These are phyloP conservation scores for Nicotiana sylvestris DNA, from an alignment of 257 asterid genomes.

Conservation along the genomic window DNA sequence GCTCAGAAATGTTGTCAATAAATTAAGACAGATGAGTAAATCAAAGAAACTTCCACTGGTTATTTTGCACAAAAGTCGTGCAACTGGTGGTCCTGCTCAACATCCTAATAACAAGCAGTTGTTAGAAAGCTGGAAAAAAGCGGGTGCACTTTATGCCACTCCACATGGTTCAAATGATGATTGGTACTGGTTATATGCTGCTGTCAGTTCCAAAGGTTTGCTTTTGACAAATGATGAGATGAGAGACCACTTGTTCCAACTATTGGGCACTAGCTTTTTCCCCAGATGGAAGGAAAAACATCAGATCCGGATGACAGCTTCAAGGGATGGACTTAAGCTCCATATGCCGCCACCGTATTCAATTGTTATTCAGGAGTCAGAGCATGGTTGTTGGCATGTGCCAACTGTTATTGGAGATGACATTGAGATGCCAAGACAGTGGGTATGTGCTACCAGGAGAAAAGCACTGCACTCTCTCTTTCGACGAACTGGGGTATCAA, in stretches of 20 bases:
- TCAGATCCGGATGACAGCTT: conserved; percentile 65
- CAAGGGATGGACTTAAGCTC: conserved; percentile 36
- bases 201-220: conserved; percentile 78
- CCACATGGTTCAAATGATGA: conserved; percentile 92
- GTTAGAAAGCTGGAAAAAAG: conserved; percentile 63
- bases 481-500: neutral
- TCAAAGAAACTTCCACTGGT: conserved; percentile 80
- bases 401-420: conserved; percentile 82
- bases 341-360: conserved; percentile 96
- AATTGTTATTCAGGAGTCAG: conserved; percentile 82
- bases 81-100: conserved; percentile 70
- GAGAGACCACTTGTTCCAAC: conserved; percentile 93
- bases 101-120: conserved; percentile 62
- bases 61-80: conserved; percentile 73
- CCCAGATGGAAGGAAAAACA: conserved; percentile 98
- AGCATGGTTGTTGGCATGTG: conserved; percentile 68
- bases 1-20: conserved; percentile 57
- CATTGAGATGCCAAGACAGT: conserved; percentile 67
- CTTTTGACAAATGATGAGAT: conserved; percentile 93
- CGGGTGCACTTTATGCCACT: conserved; percentile 63
- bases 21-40: conserved; percentile 49
- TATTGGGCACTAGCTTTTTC: conserved; percentile 73
- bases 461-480: conserved; percentile 18
- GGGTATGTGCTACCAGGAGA: conserved; percentile 72
- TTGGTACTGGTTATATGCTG: conserved; percentile 98